Evolutionary conservation across 257 asterid genomes (phyloP), one percentile per base, ranked within the genome.

Genomic region (Fraxinus pennsylvanica): DNA sequence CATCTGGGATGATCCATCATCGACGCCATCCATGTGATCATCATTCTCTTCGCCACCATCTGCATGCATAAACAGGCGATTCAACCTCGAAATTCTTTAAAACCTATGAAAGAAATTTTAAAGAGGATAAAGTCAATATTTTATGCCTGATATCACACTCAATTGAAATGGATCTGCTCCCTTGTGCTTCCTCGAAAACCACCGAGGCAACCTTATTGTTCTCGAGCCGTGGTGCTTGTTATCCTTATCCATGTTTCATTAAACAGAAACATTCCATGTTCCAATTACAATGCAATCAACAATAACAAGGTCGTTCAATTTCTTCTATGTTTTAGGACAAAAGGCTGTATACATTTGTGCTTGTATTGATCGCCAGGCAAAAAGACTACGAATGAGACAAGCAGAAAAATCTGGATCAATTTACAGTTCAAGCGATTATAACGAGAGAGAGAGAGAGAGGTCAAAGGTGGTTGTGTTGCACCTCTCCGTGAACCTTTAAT

Each of bases 131-230:
- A 43, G 15, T 43, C 52, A 43, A 21, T 61, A 6, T 61, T 67
- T 50, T 68, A 39, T 80, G 83, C 97, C 98, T 85, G 94, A 85
- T 79, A 79, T 45, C 15, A 86, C 88, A 32, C 61, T 71, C 6
- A 78, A 82, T 75, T 75, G 80, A 30, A 76, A 84, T 5, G 85
- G 84, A 68, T 92, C 86, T 22, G 84, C 84, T 81, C 74, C 89
- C 88, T 89, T 94, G 27, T 82, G 82, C 84, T 85, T 90, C 83
- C 92, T 85, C 22, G 78, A 68, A 80, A 94, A 88, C 97, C 97
- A 94, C 83, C 87, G 84, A 13, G 68, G 89, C 68, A 94, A 78
- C 86, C 78, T 85, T 52, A 74, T 84, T 3, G 80, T 78, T 74
- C 82, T 88, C 76, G 82, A 86, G 69, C 32, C 79, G 19, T 79